Evolutionary conservation across 208 protist genomes (phyloP).

Genomic region (Spongospora subterranea): DNA sequence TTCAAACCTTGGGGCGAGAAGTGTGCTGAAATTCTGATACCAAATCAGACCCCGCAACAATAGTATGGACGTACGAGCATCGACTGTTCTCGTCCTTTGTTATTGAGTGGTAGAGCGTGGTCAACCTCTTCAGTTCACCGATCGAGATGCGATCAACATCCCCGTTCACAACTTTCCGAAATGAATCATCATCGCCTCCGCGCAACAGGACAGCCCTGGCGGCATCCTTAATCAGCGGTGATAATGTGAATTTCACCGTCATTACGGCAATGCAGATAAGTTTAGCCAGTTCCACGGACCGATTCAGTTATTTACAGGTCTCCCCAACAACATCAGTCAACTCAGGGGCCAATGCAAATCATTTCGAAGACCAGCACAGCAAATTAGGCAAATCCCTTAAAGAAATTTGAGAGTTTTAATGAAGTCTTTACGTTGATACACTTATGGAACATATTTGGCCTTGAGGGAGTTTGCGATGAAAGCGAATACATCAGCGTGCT

Average conservation of each 20-base stretch:
- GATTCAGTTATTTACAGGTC: background rate
- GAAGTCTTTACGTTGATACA: too few relatives aligned
- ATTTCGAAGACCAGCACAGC: too few relatives aligned
- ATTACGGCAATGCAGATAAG: background rate
- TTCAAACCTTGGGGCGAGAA: background rate
- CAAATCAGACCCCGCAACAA: background rate
- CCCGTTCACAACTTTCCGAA: background rate
- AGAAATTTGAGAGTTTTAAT: too few relatives aligned
- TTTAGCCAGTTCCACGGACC: background rate
- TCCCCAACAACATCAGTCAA: too few relatives aligned
- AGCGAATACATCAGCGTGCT: constrained; percentile 45
- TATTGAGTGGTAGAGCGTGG: background rate
- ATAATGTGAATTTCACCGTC: background rate
- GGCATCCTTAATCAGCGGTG: background rate
- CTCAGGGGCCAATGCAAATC: too few relatives aligned
- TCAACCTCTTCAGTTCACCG: background rate
- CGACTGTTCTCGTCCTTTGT: background rate
- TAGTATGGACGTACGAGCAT: background rate
- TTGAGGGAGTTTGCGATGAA: constrained; percentile 23
- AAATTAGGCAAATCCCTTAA: too few relatives aligned
- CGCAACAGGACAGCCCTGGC: background rate
- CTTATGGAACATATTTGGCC: background rate
- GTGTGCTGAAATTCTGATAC: background rate
- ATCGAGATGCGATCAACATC: background rate
- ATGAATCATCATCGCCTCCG: background rate